Percentiles rank a stretch among this genome's conserved stretches.
These are phyloP conservation scores for Calocybe indica DNA, from an alignment of 768 basidiomycete species.

Conservation along the genomic window DNA sequence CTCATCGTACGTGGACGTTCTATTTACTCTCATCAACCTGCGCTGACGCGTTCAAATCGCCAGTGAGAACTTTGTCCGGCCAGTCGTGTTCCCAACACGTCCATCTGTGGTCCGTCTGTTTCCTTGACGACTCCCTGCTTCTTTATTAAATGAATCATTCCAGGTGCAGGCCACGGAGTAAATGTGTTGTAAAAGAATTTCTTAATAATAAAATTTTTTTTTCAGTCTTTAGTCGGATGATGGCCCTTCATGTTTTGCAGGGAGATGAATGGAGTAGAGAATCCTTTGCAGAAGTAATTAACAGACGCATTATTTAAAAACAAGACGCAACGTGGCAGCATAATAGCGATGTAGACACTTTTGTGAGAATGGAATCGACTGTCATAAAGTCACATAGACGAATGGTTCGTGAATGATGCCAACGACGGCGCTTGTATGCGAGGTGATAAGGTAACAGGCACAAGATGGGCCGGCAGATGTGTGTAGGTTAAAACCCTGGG, in stretches of 20 bases:
- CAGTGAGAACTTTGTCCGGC: slow-evolving; percentile 65
- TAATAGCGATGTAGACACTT: background rate
- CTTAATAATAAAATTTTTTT: slow-evolving; percentile 16
- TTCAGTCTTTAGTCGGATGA: background rate
- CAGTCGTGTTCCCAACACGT: slow-evolving; percentile 58
- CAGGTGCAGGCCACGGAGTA: slow-evolving; percentile 16
- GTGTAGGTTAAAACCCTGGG: slow-evolving; percentile 65
- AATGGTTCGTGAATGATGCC: no score
- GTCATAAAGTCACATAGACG: slow-evolving; percentile 3
- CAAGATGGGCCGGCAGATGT: slow-evolving; percentile 1
- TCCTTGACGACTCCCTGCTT: slow-evolving; percentile 1
- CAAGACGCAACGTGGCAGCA: background rate
- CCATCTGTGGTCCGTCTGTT: slow-evolving; percentile 26
- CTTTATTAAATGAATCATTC: slow-evolving; percentile 5
- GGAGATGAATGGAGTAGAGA: no score
- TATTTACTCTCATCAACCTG: slow-evolving; percentile 8
- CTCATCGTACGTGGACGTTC: slow-evolving; percentile 59
- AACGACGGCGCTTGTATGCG: background rate
- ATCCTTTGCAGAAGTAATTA: no score
- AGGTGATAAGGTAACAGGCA: background rate
- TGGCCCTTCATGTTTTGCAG: background rate
- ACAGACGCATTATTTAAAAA: no score
- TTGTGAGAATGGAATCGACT: slow-evolving; percentile 1
- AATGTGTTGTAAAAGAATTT: slow-evolving; percentile 2
- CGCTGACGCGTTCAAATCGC: slow-evolving; percentile 10